Evolutionary conservation across 1,139 yeast species (phyloP).

Genomic region (Entelexis paramagnoliae): DNA sequence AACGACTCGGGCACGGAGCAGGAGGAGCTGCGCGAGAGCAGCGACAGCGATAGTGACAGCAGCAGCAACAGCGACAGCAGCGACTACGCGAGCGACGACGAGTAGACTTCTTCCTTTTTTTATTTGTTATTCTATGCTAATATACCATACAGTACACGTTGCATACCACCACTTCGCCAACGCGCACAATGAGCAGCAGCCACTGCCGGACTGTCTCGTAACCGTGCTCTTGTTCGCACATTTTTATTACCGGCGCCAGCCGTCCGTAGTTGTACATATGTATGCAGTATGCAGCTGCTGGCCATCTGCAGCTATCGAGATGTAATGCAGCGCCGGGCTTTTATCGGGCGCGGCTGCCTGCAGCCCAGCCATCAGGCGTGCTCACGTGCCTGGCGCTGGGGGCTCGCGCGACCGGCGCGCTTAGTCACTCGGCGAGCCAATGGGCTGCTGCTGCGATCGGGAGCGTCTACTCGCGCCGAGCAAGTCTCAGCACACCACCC

Average conservation of each 20-base stretch:
- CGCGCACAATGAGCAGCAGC: too few species aligned
- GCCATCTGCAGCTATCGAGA: too few species aligned
- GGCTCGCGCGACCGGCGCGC: neutral
- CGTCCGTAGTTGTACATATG: too few species aligned
- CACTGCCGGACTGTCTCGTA: too few species aligned
- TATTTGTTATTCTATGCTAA: neutral
- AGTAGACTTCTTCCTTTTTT: neutral
- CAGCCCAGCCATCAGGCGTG: too few species aligned
- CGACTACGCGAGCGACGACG: neutral
- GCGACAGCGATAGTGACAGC: neutral
- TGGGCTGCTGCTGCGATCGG: conserved; percentile 4
- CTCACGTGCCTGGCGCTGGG: too few species aligned
- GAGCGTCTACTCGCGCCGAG: neutral
- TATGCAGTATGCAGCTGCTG: too few species aligned
- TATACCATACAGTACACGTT: neutral
- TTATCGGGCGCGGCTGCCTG: too few species aligned
- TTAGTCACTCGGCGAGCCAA: conserved; percentile 4
- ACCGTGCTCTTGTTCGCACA: too few species aligned
- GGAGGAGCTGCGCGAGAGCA: conserved; percentile 1
- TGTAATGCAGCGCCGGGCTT: too few species aligned
- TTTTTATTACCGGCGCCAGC: too few species aligned
- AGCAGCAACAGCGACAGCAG: neutral
- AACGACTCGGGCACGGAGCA: conserved; percentile 43
- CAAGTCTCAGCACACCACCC: neutral
- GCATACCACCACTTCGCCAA: too few species aligned